These are phyloP conservation scores for Effrenium voratum DNA, from an alignment of 73 alveolate genomes.

Conservation along the genomic window DNA sequence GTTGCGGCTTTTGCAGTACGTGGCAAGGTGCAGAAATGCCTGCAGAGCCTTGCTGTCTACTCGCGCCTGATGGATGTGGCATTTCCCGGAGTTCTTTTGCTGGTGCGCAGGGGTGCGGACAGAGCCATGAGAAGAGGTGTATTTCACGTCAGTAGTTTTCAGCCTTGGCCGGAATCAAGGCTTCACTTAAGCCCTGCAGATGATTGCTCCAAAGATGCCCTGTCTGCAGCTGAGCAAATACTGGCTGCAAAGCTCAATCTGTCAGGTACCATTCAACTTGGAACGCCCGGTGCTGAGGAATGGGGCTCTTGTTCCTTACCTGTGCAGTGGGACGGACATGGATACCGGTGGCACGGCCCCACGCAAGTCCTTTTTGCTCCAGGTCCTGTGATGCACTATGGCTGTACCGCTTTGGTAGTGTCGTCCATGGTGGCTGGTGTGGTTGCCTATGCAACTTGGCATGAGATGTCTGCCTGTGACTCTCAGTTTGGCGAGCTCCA, in stretches of 20 bases:
- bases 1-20: not conserved
- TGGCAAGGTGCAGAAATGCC: conserved; percentile 24
- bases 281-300: conserved; percentile 32
- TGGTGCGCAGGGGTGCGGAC: too few species aligned
- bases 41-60: conserved; percentile 40
- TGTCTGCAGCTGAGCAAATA: too few species aligned
- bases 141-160: too few species aligned
- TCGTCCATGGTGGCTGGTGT: conserved; percentile 76
- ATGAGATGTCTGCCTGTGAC: not conserved
- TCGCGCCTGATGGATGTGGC: conserved; percentile 82
- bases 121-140: too few species aligned
- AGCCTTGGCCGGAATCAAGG: too few species aligned
- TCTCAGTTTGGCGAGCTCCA: not conserved
- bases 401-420: conserved; percentile 55
- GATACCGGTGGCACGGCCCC: not conserved
- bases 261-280: conserved; percentile 77
- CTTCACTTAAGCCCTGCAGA: too few species aligned
- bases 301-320: not conserved
- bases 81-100: conserved; percentile 72
- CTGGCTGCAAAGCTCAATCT: not conserved
- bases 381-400: conserved; percentile 89
- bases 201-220: too few species aligned
- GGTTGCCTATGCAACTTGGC: conserved; percentile 58
- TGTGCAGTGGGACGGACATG: not conserved
- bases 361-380: not conserved